Evolutionary conservation across 441 rosid genomes (phyloP).

Genomic region (Erysimum pusillum): DNA sequence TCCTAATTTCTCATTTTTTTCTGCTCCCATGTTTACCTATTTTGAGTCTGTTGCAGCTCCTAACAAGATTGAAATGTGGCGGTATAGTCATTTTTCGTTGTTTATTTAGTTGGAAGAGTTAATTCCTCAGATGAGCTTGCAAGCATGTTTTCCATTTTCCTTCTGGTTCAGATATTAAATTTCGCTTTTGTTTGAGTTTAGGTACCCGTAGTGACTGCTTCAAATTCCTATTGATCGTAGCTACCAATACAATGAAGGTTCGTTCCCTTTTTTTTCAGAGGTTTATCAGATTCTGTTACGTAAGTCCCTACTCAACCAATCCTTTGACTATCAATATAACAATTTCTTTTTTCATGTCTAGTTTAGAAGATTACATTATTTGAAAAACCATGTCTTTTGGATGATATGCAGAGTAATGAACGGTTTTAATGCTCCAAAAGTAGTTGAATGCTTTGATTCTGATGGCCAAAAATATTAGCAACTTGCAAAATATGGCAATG

Average conservation of each 20-base stretch:
- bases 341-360: constrained; percentile 5
- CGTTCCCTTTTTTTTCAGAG: constrained; percentile 88
- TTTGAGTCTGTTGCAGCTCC: constrained; percentile 28
- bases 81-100: not conserved
- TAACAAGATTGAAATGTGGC: not conserved
- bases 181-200: constrained; percentile 47
- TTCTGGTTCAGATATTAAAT: constrained; percentile 29
- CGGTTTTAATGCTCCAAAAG: constrained; percentile 97
- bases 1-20: not conserved
- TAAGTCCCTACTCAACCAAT: constrained; percentile 49
- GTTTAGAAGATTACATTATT: constrained; percentile 33
- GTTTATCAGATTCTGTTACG: constrained; percentile 96
- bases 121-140: constrained; percentile 28
- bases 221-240: constrained; percentile 76
- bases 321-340: constrained; percentile 35
- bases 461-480: constrained; percentile 91
- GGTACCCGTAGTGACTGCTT: constrained; percentile 98
- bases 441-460: constrained; percentile 94
- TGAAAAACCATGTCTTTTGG: constrained; percentile 36
- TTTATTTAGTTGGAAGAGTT: constrained; percentile 20
- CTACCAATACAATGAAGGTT: constrained; percentile 82
- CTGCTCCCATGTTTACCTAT: not conserved
- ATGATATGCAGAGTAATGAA: constrained; percentile 82
- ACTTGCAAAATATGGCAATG: constrained; percentile 98
- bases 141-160: constrained; percentile 28